phyloP scores from a whole-genome alignment of 768 basidiomycete species.

The Naganishia friedmannii region DNA sequence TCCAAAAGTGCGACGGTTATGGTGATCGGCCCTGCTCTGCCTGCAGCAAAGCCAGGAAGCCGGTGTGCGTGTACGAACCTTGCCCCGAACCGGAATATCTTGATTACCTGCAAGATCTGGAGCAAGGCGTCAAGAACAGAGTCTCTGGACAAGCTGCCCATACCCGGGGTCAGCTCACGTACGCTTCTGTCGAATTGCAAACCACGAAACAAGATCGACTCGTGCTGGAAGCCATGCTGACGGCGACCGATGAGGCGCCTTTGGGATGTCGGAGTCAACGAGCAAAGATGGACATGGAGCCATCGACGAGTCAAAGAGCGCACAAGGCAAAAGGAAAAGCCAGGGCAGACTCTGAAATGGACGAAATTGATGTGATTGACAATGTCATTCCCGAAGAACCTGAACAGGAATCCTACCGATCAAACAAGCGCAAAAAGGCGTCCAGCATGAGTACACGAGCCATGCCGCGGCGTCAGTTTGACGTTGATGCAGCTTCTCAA shows the following conservation, averaged over 20 bases:
- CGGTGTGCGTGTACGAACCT: slow-evolving; percentile 12
- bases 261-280: not conserved
- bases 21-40: slow-evolving; percentile 18
- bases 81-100: not conserved
- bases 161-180: not conserved
- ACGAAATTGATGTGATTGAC: slow-evolving; percentile 14
- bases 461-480: slow-evolving; percentile 8
- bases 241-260: not conserved
- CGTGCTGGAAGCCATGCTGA: slow-evolving; percentile 19
- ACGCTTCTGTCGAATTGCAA: slow-evolving; percentile 13
- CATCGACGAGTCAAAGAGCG: not conserved
- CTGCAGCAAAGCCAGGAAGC: not conserved
- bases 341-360: not conserved
- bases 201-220: slow-evolving; percentile 14
- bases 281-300: not conserved
- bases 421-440: slow-evolving; percentile 17
- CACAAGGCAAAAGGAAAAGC: not conserved
- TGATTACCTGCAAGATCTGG: slow-evolving; percentile 1
- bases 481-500: not conserved
- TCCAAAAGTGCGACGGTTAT: slow-evolving; percentile 15
- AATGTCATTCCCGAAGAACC: slow-evolving; percentile 2
- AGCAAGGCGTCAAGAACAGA: not conserved
- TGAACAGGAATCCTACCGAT: not conserved
- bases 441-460: not conserved
- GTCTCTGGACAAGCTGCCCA: not conserved